Evolutionary conservation across 2,329 filamentous ascomycete genomes (phyloP).

Genomic region (Trichoderma citrinoviride): DNA sequence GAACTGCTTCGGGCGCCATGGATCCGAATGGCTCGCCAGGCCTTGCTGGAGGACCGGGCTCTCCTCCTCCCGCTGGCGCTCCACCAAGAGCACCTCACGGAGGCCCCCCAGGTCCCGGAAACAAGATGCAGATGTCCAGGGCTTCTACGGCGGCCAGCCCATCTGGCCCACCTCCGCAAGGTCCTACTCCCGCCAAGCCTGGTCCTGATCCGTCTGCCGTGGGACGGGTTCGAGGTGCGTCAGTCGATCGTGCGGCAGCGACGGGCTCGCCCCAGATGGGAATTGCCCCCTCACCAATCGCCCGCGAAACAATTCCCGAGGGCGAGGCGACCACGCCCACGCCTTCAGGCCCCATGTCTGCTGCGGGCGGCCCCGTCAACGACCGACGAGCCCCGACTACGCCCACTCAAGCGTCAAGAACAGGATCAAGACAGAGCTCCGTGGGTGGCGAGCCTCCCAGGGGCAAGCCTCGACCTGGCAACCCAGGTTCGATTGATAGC

Average conservation of each 20-base stretch:
- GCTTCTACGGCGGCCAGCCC: slow-evolving; percentile 36
- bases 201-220: slow-evolving; percentile 40
- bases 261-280: slow-evolving; percentile 38
- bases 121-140: slow-evolving; percentile 40
- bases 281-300: slow-evolving; percentile 42
- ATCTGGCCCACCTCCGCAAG: slow-evolving; percentile 54
- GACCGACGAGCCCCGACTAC: slow-evolving; percentile 66
- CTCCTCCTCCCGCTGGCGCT: slow-evolving; percentile 5
- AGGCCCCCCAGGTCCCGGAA: slow-evolving; percentile 27
- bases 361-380: slow-evolving; percentile 37
- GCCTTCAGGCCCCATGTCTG: slow-evolving; percentile 26
- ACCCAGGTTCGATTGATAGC: slow-evolving; percentile 68
- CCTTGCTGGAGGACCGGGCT: slow-evolving; percentile 29
- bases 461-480: slow-evolving; percentile 30
- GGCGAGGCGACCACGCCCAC: slow-evolving; percentile 43
- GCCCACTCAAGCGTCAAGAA: slow-evolving; percentile 51
- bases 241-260: slow-evolving; percentile 44
- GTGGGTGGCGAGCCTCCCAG: slow-evolving; percentile 34
- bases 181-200: slow-evolving; percentile 51
- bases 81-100: slow-evolving; percentile 13
- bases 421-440: slow-evolving; percentile 39
- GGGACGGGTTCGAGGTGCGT: slow-evolving; percentile 49
- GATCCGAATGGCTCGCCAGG: slow-evolving; percentile 36
- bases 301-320: slow-evolving; percentile 38
- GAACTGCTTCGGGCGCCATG: slow-evolving; percentile 38